Evolutionary conservation across 2,329 filamentous ascomycete species (phyloP).

Genomic region (Aureobasidium namibiae): DNA sequence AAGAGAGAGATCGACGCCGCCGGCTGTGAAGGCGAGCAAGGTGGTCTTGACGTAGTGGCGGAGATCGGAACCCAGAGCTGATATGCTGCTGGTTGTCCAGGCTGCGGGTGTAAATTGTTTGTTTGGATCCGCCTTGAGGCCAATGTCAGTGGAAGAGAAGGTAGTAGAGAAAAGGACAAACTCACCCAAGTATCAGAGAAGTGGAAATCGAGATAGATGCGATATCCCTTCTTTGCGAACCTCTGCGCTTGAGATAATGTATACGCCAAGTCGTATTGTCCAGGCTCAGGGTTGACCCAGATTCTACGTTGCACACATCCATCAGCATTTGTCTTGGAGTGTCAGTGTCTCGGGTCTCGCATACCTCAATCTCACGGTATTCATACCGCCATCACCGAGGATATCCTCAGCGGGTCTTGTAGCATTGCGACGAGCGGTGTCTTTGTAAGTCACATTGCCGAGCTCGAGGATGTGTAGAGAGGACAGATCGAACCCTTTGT

Average conservation of each 20-base stretch:
- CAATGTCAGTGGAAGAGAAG: too few relatives aligned
- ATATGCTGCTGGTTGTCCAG: constrained; percentile 26
- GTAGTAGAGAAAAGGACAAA: too few relatives aligned
- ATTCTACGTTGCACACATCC: constrained; percentile 11
- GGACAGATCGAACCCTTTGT: constrained; percentile 15
- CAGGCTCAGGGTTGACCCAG: constrained; percentile 24
- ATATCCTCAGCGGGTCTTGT: constrained; percentile 23
- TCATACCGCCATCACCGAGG: constrained; percentile 22
- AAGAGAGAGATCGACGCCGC: constrained; percentile 32
- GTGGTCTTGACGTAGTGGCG: constrained; percentile 29
- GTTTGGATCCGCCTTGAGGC: constrained; percentile 31
- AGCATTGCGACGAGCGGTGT: neutral
- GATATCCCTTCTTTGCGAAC: constrained; percentile 28
- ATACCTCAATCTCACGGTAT: constrained; percentile 24
- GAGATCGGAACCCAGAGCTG: constrained; percentile 24
- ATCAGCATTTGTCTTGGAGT: too few relatives aligned
- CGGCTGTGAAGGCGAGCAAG: constrained; percentile 32
- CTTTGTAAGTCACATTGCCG: constrained; percentile 5
- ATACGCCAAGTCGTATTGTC: constrained; percentile 26
- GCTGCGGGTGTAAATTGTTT: constrained; percentile 27
- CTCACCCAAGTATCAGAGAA: constrained; percentile 18
- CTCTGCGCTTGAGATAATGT: constrained; percentile 27
- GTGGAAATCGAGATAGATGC: constrained; percentile 31
- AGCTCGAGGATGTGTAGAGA: constrained; percentile 11
- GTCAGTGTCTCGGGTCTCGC: neutral